Evolutionary conservation across 1,284 basidiomycete genomes (phyloP), one percentile per base, ranked within the genome.

Genomic region (Anthracocystis walkeri): DNA sequence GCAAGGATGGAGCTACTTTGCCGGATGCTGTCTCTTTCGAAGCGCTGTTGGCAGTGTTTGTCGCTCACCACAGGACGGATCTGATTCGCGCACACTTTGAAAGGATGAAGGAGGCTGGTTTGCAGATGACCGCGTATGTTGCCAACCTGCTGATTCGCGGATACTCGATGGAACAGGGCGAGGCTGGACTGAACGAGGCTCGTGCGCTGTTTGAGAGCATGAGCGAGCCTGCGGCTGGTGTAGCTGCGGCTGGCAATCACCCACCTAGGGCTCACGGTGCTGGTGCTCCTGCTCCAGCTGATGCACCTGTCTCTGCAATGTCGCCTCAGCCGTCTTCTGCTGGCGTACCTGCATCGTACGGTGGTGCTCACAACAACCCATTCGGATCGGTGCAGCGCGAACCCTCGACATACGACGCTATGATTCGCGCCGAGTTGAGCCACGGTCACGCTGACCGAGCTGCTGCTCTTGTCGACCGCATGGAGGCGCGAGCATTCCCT

Each of bases 61-160:
- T 94, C 49, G 91, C 90, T 8, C 90, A 92, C 82, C 91, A 91
- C 41, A 90, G 92, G 12, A 88, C 91, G 57, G 94, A 95, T 78
- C 89, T 97, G 56, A 89, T 96, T 33, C 90, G 91, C 0, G 77
- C 87, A 20, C 94, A 93, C 83, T 86, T 92, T 41, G 84, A 87
- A 25, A 89, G 90, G 65, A 90, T 99, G 88, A 86, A 86, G 42
- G 81, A 86, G 0, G 88, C 89, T 2, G 90, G 90, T 33, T 89
- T 95, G 8, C 91, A 92, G 78, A 91, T 94, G 89, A 99, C 96
- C 0, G 96, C 97, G 0, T 99, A 99, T 86, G 93, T 98, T 72
- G 92, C 92, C 48, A 99, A 99, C 86, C 88, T 93, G 69, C 87
- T 97, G 78, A 98, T 99, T 87, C 92, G 92, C 83, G 84, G 85